Percentiles rank a stretch among this genome's conserved stretches.
phyloP scores from a whole-genome alignment of 768 basidiomycete genomes.

The Baorangia bicolor region DNA sequence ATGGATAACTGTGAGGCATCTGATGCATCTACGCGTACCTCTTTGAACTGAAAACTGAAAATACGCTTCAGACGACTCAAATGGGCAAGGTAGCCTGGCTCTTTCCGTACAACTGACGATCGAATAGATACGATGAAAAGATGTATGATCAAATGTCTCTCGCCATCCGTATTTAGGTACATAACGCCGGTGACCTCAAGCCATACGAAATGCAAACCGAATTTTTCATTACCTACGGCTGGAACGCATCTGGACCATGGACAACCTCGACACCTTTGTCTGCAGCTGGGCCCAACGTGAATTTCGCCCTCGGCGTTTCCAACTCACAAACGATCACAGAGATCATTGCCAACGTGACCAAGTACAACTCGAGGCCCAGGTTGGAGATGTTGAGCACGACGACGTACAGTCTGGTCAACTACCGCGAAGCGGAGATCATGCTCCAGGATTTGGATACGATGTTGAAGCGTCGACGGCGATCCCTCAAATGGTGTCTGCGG shows the following conservation, averaged over 20 bases:
- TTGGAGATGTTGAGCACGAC: conserved; percentile 63
- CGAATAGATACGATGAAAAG: background rate
- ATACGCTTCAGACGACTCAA: background rate
- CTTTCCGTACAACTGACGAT: background rate
- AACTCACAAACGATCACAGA: conserved; percentile 39
- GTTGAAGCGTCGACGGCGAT: background rate
- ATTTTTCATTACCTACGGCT: conserved; percentile 53
- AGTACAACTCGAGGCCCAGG: conserved; percentile 60
- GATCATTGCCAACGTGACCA: conserved; percentile 44
- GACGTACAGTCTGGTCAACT: conserved; percentile 62
- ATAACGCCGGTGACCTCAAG: background rate
- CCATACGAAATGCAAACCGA: background rate
- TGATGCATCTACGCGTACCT: background rate
- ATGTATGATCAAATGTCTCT: background rate
- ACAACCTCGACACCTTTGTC: conserved; percentile 51
- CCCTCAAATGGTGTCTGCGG: background rate
- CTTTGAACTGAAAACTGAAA: background rate
- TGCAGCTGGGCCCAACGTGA: conserved; percentile 62
- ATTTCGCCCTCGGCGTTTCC: conserved; percentile 42
- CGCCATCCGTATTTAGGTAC: background rate
- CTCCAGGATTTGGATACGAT: background rate
- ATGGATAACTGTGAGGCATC: background rate
- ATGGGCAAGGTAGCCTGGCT: background rate
- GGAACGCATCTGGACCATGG: conserved; percentile 43
- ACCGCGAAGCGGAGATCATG: conserved; percentile 23